phyloP scores from a whole-genome alignment of 495 filamentous ascomycete genomes.

The Umbilicaria muhlenbergii region DNA sequence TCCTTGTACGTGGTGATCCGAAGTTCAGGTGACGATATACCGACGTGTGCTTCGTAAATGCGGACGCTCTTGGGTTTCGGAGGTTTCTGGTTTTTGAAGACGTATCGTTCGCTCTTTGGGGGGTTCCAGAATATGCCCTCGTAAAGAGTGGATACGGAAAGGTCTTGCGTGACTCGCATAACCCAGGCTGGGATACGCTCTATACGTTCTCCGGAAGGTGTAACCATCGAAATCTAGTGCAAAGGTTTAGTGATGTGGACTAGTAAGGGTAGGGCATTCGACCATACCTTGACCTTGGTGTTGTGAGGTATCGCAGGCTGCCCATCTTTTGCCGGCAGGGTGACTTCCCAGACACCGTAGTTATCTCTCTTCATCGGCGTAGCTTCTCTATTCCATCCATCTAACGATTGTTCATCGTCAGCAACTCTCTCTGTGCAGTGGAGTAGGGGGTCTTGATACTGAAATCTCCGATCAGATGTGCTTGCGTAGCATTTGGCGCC shows the following conservation, averaged over 20 bases:
- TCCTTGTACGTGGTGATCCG: conserved; percentile 89
- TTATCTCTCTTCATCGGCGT: conserved; percentile 72
- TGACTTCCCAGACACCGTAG: conserved; percentile 82
- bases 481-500: conserved; percentile 76
- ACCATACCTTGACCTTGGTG: conserved; percentile 76
- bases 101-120: conserved; percentile 53
- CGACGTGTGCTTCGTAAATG: conserved; percentile 96
- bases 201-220: conserved; percentile 60
- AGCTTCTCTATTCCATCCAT: conserved; percentile 72
- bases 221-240: conserved; percentile 65
- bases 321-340: conserved; percentile 57
- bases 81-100: conserved; percentile 68
- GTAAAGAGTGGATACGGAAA: conserved; percentile 74
- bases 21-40: conserved; percentile 85
- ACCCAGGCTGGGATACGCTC: conserved; percentile 94
- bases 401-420: conserved; percentile 23
- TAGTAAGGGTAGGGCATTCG: background rate
- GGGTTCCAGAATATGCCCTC: conserved; percentile 98
- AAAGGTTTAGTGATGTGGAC: conserved; percentile 11
- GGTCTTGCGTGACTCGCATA: conserved; percentile 87
- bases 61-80: conserved; percentile 73
- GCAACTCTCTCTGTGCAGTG: background rate
- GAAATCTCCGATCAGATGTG: conserved; percentile 90
- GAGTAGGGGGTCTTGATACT: conserved; percentile 39
- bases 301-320: conserved; percentile 74